Evolutionary conservation across 176 grass and related monocot genomes (phyloP).

Genomic region (Phoenix roebelenii): DNA sequence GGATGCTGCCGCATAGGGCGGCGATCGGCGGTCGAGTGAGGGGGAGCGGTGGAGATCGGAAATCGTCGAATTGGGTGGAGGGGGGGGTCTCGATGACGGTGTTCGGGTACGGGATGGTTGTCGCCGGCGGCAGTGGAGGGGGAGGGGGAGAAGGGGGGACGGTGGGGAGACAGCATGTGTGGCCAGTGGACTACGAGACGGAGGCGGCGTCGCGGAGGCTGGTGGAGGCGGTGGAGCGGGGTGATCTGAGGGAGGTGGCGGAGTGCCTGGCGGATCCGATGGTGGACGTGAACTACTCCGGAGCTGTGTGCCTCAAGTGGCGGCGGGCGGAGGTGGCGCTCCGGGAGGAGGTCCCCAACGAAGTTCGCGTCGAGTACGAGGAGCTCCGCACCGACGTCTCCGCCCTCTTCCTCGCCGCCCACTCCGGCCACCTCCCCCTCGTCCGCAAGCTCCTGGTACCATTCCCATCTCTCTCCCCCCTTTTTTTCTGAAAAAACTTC

Average conservation of each 20-base stretch:
- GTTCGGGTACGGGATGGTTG: constrained; percentile 43
- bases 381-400: constrained; percentile 93
- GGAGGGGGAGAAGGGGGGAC: background rate
- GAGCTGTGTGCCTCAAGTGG: constrained; percentile 59
- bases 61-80: no score
- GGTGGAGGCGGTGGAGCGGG: constrained; percentile 64
- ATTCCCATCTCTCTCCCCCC: background rate
- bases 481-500: background rate
- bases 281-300: constrained; percentile 88
- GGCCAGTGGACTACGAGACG: constrained; percentile 49
- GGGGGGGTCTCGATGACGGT: constrained; percentile 37
- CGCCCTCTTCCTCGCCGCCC: constrained; percentile 90
- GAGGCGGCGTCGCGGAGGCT: constrained; percentile 59
- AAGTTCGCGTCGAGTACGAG: constrained; percentile 43
- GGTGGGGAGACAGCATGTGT: constrained; percentile 39
- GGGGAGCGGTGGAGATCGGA: background rate
- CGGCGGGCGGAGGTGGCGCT: constrained; percentile 51
- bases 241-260: constrained; percentile 35
- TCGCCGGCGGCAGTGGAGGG: constrained; percentile 14
- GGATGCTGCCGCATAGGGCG: background rate
- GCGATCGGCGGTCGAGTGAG: constrained; percentile 2
- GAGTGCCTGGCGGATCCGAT: constrained; percentile 42
- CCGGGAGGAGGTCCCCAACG: constrained; percentile 54
- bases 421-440: constrained; percentile 69
- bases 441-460: constrained; percentile 71